Percentiles rank a stretch among this genome's conserved stretches.
Evolutionary conservation across 2,329 filamentous ascomycete species (phyloP).

Genomic region (Aureobasidium namibiae): DNA sequence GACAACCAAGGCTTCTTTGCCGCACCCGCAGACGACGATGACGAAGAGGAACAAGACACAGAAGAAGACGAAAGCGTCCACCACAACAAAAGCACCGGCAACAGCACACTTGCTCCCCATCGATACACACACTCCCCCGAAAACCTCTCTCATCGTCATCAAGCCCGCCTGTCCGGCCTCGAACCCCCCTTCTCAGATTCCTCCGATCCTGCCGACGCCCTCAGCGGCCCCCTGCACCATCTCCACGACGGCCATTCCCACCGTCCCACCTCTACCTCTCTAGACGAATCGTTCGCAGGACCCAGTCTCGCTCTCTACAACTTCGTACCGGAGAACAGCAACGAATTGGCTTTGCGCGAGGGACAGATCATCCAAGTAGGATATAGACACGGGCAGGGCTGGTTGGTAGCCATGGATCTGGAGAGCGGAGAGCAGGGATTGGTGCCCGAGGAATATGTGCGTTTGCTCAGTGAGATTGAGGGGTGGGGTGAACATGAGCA

Average conservation of each 20-base stretch:
- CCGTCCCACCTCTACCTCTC: constrained; percentile 41
- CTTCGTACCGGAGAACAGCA: constrained; percentile 91
- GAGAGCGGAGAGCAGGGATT: constrained; percentile 89
- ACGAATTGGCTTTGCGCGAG: constrained; percentile 84
- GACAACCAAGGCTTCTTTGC: constrained; percentile 13
- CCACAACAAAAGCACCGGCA: background rate
- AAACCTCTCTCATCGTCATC: background rate
- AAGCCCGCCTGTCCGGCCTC: constrained; percentile 3
- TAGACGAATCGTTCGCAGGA: constrained; percentile 95
- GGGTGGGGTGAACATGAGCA: constrained; percentile 54
- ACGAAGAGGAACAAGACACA: background rate
- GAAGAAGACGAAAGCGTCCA: background rate
- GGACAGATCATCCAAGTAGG: constrained; percentile 95
- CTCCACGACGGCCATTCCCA: constrained; percentile 13
- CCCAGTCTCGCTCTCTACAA: constrained; percentile 94
- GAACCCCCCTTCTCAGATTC: constrained; percentile 11
- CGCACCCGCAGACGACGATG: background rate
- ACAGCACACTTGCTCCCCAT: constrained; percentile 32
- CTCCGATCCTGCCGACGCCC: constrained; percentile 12
- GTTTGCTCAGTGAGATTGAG: constrained; percentile 85
- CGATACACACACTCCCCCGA: constrained; percentile 22
- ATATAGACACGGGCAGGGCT: constrained; percentile 91
- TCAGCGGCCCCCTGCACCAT: constrained; percentile 3
- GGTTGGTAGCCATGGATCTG: constrained; percentile 93
- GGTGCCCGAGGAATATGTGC: constrained; percentile 93